Base-by-base conservation (phyloP, 805 yeast species). In the Candida boidinii region DNA sequence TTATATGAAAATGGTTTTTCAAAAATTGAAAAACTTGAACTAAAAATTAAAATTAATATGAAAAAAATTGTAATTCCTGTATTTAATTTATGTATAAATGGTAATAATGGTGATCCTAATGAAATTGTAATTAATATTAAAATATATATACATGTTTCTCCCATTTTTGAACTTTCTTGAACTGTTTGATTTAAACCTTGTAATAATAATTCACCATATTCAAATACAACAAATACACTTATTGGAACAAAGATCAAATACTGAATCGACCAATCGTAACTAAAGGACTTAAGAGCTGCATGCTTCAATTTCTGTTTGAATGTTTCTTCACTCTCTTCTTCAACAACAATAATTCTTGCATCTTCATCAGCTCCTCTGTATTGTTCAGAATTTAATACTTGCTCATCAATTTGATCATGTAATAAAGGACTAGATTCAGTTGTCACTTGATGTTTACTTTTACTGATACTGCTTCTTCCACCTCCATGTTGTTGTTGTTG, bases 231-330 rank as follows among this genome's bases (percentile, higher is more conserved):
- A 22, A 70, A 65, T 3, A 76, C 59, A 1, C 80, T 58, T 11
- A 79, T 33, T 3, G 96, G 95, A 11, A 80, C 84, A 13, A 79
- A 51, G 2, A 77, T 39, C 21, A 83, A 42, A 46, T 73, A 85
- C 52, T 87, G 95, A 13, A 84, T 42, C 12, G 79, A 66, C 95
- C 96, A 87, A 46, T 81, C 94, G 48, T 80, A 84, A 26, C 78
- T 70, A 29, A 70, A 67, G 4, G 75, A 70, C 31, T 60, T 63
- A 24, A 55, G 35, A 7, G 62, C 62, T 4, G 55, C 46, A 1
- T 38, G 35, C 30, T 53, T 52, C 29, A 55, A 36, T 10, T 46
- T 46, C 12, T 46, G 49, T 19, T 46, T 32, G 31, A 43, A 49
- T 2, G 53, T 43, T 1, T 41, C 51, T 26, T 44, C 51, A 2